A percentile compares a stretch with the other conserved stretches of the same genome.
These are phyloP conservation scores for Bifiguratus adelaidae DNA, from an alignment of 192 early-diverging fungal species.

Conservation along the genomic window DNA sequence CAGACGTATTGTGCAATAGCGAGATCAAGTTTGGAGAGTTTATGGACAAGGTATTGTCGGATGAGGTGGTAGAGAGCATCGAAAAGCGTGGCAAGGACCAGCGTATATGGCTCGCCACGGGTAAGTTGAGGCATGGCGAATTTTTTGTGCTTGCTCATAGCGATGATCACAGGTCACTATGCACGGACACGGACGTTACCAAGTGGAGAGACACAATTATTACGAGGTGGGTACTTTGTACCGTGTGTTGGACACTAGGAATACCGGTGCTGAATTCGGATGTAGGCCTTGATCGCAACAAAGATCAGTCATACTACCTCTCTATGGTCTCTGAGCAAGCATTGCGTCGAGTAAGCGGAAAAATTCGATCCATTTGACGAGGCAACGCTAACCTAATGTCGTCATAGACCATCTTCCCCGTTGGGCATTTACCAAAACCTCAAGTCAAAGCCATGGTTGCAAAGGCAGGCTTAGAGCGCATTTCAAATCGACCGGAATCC, in stretches of 20 bases:
- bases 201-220: conserved; percentile 10
- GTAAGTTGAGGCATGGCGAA: too few relatives aligned
- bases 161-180: conserved; percentile 32
- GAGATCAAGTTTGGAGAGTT: conserved; percentile 93
- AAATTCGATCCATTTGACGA: background rate
- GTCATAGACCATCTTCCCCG: conserved; percentile 57
- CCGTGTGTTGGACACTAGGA: background rate
- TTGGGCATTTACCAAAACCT: conserved; percentile 63
- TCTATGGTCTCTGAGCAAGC: conserved; percentile 43
- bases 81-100: background rate
- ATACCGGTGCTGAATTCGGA: background rate
- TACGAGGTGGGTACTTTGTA: conserved; percentile 18
- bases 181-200: conserved; percentile 22
- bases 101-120: too few relatives aligned
- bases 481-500: conserved; percentile 67
- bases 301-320: conserved; percentile 95
- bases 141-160: too few relatives aligned
- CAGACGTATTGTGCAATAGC: conserved; percentile 84
- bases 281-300: conserved; percentile 44
- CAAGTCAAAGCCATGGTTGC: conserved; percentile 64
- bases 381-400: background rate
- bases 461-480: conserved; percentile 37
- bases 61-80: conserved; percentile 16
- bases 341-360: conserved; percentile 17
- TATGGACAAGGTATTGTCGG: conserved; percentile 34